These are phyloP conservation scores for Trypanosoma boissoni DNA, from an alignment of 208 protist genomes.

Conservation along the genomic window DNA sequence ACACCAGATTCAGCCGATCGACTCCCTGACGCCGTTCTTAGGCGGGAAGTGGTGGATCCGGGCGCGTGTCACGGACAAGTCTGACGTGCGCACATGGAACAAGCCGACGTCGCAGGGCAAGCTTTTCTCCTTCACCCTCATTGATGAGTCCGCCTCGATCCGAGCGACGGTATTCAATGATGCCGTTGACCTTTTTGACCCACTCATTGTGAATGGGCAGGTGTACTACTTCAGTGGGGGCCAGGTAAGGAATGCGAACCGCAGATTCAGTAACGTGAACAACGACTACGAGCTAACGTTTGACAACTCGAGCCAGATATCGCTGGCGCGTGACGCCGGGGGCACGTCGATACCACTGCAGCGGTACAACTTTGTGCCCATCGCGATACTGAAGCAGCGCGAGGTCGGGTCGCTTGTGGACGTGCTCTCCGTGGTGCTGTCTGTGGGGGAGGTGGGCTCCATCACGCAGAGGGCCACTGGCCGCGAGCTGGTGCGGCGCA, in stretches of 20 bases:
- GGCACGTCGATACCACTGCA: conserved; percentile 59
- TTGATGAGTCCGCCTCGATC: conserved; percentile 87
- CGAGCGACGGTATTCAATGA: conserved; percentile 93
- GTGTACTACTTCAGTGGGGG: conserved; percentile 92
- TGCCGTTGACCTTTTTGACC: conserved; percentile 85
- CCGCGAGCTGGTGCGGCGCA: conserved; percentile 78
- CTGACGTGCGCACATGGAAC: conserved; percentile 89
- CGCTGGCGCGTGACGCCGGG: conserved; percentile 43
- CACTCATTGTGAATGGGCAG: conserved; percentile 81
- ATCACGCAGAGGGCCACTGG: conserved; percentile 85
- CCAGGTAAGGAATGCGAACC: conserved; percentile 91
- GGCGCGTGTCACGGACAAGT: conserved; percentile 90
- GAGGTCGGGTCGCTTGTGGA: conserved; percentile 86
- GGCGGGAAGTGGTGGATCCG: conserved; percentile 90
- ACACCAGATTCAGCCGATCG: conserved; percentile 90
- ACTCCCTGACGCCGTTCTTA: conserved; percentile 87
- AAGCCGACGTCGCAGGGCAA: conserved; percentile 91
- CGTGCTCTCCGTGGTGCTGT: conserved; percentile 74
- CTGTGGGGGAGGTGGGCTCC: conserved; percentile 59
- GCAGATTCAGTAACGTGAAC: conserved; percentile 89
- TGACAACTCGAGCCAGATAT: conserved; percentile 77
- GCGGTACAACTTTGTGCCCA: conserved; percentile 88
- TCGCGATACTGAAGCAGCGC: conserved; percentile 83
- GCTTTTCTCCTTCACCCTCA: conserved; percentile 90
- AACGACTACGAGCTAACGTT: conserved; percentile 93